A percentile compares a stretch with the other conserved stretches of the same genome.
Evolutionary conservation across 129 eudicot species (phyloP).

Genomic region (Silybum marianum): DNA sequence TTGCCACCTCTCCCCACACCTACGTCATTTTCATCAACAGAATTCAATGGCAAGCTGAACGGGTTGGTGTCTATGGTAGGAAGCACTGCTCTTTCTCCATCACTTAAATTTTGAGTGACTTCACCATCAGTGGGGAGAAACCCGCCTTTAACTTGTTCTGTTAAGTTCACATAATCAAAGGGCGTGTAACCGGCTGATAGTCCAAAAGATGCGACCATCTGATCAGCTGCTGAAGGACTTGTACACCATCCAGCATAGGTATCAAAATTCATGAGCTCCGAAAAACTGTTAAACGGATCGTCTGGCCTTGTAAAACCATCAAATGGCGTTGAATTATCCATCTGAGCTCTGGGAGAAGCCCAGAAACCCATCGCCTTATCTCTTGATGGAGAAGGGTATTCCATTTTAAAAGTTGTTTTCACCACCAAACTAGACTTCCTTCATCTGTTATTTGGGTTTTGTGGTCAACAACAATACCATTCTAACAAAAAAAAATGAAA

Average conservation of each 20-base stretch:
- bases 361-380: conserved; percentile 44
- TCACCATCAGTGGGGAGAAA: conserved; percentile 36
- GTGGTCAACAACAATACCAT: not conserved
- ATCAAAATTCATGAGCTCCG: conserved; percentile 71
- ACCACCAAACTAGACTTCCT: conserved; percentile 18
- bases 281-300: conserved; percentile 42
- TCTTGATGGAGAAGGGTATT: conserved; percentile 54
- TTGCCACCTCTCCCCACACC: conserved; percentile 20
- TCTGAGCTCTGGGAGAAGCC: conserved; percentile 44
- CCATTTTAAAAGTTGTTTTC: conserved; percentile 40
- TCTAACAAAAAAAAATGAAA: not conserved
- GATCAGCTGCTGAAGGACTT: conserved; percentile 72
- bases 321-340: conserved; percentile 27
- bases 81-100: conserved; percentile 25
- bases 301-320: conserved; percentile 43
- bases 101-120: conserved; percentile 20
- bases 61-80: conserved; percentile 25
- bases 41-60: conserved; percentile 21
- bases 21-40: conserved; percentile 36
- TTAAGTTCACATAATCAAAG: conserved; percentile 43
- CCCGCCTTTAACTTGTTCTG: conserved; percentile 38
- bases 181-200: conserved; percentile 38
- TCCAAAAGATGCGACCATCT: conserved; percentile 61
- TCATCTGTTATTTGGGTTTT: conserved; percentile 8
- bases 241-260: conserved; percentile 77